phyloP scores from a whole-genome alignment of 83 land plant species.

The Thuja plicata region DNA sequence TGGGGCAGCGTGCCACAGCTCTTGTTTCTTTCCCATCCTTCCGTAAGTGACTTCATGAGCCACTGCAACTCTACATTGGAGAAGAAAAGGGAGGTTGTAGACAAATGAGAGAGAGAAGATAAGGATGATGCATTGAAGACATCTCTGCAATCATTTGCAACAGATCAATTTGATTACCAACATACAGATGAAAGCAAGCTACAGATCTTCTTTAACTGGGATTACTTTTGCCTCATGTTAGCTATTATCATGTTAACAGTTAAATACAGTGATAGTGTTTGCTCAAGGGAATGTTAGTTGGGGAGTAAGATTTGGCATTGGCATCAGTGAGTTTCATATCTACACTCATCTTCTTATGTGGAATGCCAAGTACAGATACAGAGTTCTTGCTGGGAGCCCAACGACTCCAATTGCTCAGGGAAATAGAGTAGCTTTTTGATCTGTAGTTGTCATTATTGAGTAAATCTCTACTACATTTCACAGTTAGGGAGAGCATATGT shows the following conservation, averaged over 20 bases:
- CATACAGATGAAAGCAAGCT: conserved; percentile 25
- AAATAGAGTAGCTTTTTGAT: too few species aligned
- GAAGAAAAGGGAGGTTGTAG: too few species aligned
- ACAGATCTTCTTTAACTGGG: conserved; percentile 30
- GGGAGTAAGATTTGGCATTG: conserved; percentile 32
- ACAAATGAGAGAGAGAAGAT: too few species aligned
- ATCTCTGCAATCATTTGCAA: conserved; percentile 26
- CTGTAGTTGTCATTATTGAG: too few species aligned
- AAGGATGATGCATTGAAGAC: conserved; percentile 24
- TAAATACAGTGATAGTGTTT: conserved; percentile 26
- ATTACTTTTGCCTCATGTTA: conserved; percentile 22
- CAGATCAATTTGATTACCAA: conserved; percentile 37
- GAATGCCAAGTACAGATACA: conserved; percentile 25
- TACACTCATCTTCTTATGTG: conserved; percentile 22
- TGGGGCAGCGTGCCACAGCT: too few species aligned
- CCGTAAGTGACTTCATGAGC: too few species aligned
- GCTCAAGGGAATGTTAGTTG: conserved; percentile 27
- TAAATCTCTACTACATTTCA: too few species aligned
- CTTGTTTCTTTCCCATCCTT: too few species aligned
- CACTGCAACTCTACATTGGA: too few species aligned
- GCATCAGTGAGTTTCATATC: conserved; percentile 22
- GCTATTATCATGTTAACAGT: conserved; percentile 27
- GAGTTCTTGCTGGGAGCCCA: conserved; percentile 32
- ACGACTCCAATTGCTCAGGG: conserved; percentile 30
- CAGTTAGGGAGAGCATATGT: too few species aligned